Evolutionary conservation across 2,329 filamentous ascomycete species (phyloP).

Genomic region (Aciculosporium take): DNA sequence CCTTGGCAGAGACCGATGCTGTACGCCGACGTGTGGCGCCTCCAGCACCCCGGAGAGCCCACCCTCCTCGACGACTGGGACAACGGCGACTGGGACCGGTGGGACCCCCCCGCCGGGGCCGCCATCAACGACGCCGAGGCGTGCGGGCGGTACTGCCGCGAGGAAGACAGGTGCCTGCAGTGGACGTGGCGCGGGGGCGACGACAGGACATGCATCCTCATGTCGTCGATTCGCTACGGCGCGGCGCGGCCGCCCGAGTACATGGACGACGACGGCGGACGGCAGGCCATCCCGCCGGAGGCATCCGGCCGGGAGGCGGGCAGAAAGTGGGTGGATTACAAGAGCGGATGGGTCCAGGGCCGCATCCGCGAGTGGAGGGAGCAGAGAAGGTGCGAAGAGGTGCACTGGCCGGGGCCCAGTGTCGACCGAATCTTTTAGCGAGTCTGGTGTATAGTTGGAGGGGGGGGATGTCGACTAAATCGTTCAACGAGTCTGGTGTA

Average conservation of each 20-base stretch:
- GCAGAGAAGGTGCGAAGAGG: constrained; percentile 14
- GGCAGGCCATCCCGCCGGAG: constrained; percentile 9
- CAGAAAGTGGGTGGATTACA: constrained; percentile 16
- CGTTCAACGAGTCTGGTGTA: too few species aligned
- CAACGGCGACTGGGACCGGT: constrained; percentile 19
- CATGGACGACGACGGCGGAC: constrained; percentile 13
- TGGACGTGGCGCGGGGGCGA: constrained; percentile 20
- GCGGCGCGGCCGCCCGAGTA: constrained; percentile 11
- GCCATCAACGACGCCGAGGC: constrained; percentile 14
- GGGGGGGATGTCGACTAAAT: too few species aligned
- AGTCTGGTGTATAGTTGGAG: too few species aligned
- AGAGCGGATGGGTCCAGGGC: constrained; percentile 15
- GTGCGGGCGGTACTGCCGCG: constrained; percentile 16
- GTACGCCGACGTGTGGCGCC: constrained; percentile 23
- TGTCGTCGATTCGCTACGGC: constrained; percentile 16
- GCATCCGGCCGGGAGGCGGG: constrained; percentile 8
- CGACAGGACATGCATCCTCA: constrained; percentile 16
- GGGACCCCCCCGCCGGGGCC: constrained; percentile 13
- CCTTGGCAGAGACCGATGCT: constrained; percentile 22
- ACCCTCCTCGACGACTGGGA: constrained; percentile 16
- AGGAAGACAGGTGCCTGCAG: constrained; percentile 14
- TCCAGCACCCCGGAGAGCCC: constrained; percentile 19
- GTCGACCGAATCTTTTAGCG: constrained; percentile 3
- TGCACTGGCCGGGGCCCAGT: constrained; percentile 21
- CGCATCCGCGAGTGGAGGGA: constrained; percentile 15